These are phyloP conservation scores for Plasmopara muralis DNA, from an alignment of 352 stramenopile genomes.

Conservation along the genomic window DNA sequence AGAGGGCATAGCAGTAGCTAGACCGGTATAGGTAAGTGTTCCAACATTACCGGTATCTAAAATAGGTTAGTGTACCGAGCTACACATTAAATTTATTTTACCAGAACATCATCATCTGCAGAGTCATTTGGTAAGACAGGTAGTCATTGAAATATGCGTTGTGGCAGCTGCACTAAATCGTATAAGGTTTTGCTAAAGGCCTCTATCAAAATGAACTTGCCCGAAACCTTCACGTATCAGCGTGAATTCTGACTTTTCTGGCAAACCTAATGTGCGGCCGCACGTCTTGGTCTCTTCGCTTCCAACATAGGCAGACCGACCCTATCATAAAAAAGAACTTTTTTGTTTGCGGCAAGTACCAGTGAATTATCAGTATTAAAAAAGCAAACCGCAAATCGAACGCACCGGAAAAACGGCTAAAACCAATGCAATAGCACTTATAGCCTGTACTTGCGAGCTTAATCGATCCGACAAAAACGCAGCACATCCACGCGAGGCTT, in stretches of 20 bases:
- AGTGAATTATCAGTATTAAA: neutral
- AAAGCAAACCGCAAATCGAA: neutral
- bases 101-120: no score
- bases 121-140: no score
- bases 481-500: slow-evolving; percentile 42
- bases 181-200: no score
- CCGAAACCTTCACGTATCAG: slow-evolving; percentile 19
- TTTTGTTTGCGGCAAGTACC: neutral
- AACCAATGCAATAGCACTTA: slow-evolving; percentile 29
- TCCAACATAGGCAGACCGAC: slow-evolving; percentile 62
- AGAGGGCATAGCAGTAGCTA: no score
- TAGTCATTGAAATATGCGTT: no score
- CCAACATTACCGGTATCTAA: no score
- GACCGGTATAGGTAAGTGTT: no score
- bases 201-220: no score
- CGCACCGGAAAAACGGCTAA: slow-evolving; percentile 47
- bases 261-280: slow-evolving; percentile 50
- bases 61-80: no score
- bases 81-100: no score
- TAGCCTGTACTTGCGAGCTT: slow-evolving; percentile 37
- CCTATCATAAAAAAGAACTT: slow-evolving; percentile 44
- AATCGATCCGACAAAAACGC: slow-evolving; percentile 40
- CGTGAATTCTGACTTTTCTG: slow-evolving; percentile 43
- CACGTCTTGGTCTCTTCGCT: slow-evolving; percentile 65
- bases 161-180: no score